phyloP scores from a whole-genome alignment of 2,329 filamentous ascomycete genomes.

The Triangularia verruculosa region DNA sequence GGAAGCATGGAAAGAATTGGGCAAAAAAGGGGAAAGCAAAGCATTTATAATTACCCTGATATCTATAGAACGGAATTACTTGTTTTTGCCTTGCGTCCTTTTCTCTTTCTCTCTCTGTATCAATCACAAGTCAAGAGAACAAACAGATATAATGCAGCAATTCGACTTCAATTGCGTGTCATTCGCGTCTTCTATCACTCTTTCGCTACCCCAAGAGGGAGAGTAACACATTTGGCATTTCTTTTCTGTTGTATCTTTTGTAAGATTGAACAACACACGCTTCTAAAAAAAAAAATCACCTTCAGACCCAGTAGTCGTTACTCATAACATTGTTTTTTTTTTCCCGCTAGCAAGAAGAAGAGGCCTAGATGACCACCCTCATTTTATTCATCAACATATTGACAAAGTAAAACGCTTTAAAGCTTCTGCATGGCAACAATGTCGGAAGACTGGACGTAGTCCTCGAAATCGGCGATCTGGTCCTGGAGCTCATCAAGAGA shows the following conservation, averaged over 20 bases:
- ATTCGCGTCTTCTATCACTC: background rate
- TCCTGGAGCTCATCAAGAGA: constrained; percentile 83
- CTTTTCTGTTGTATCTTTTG: background rate
- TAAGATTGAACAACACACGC: background rate
- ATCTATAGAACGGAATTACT: constrained; percentile 7
- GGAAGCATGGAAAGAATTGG: background rate
- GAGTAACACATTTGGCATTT: background rate
- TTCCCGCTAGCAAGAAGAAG: no score
- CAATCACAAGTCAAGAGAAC: background rate
- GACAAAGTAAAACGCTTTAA: constrained; percentile 51
- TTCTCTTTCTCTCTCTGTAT: no score
- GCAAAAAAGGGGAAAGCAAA: background rate
- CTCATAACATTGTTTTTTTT: background rate
- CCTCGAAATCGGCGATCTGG: constrained; percentile 78
- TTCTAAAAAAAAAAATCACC: background rate
- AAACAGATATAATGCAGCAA: background rate
- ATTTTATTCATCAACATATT: background rate
- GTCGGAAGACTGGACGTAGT: constrained; percentile 94
- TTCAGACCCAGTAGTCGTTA: no score
- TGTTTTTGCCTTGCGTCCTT: background rate
- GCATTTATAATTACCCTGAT: constrained; percentile 4
- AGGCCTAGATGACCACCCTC: background rate
- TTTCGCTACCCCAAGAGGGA: background rate
- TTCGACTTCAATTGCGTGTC: background rate
- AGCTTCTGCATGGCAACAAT: constrained; percentile 89